These are phyloP conservation scores for Pythium volutum DNA, from an alignment of 352 stramenopile species.

Conservation along the genomic window DNA sequence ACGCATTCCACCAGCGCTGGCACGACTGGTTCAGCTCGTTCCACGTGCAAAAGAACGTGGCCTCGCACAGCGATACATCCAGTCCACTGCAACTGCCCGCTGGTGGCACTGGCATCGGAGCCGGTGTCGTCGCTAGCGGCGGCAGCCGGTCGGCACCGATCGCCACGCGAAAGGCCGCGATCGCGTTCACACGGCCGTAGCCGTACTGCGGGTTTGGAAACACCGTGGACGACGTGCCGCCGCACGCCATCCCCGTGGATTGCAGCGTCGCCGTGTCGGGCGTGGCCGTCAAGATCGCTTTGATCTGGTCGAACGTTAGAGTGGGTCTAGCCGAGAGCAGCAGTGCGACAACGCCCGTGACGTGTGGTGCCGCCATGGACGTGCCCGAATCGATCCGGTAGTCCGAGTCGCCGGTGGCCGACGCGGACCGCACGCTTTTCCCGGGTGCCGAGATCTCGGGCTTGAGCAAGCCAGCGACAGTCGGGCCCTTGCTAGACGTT, in stretches of 20 bases:
- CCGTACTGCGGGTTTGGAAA: slow-evolving; percentile 35
- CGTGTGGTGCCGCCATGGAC: slow-evolving; percentile 30
- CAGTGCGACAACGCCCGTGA: slow-evolving; percentile 25
- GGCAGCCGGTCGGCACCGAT: neutral
- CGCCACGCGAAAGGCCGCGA: neutral
- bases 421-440: slow-evolving; percentile 11
- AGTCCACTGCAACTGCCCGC: neutral
- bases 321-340: neutral
- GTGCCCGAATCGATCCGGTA: slow-evolving; percentile 23
- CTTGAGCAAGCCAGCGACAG: neutral
- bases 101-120: neutral
- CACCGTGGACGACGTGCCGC: slow-evolving; percentile 9
- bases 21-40: neutral
- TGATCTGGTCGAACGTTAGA: slow-evolving; percentile 14
- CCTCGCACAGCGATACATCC: neutral
- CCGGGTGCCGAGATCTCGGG: slow-evolving; percentile 3
- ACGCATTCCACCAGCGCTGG: neutral
- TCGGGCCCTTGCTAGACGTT: slow-evolving; percentile 2
- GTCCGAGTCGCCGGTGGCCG: slow-evolving; percentile 5
- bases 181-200: slow-evolving; percentile 28
- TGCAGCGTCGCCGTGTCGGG: neutral
- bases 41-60: slow-evolving; percentile 7
- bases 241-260: slow-evolving; percentile 12
- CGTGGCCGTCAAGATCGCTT: neutral
- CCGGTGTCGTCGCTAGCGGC: slow-evolving; percentile 13